Base-by-base conservation (phyloP, 371 early-diverging fungal genomes). In the Mortierella sp. region DNA sequence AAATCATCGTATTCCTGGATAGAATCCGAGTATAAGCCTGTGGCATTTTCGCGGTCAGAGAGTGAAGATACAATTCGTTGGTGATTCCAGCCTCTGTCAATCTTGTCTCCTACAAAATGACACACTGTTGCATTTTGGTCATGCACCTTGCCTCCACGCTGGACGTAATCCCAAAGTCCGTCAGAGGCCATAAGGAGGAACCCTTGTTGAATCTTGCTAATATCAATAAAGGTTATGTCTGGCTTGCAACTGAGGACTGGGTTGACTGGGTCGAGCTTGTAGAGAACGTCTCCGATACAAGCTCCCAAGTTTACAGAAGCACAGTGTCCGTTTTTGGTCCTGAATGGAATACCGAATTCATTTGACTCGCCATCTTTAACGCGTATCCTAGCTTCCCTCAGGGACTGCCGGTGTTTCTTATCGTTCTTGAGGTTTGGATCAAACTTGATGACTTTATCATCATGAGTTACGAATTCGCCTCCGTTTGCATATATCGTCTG, bases 391-490 rank as follows among this genome's bases (percentile, higher is more conserved):
- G 92, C 90, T 58, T 89, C 89, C 53, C 87, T 89, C 43, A 92
- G 72, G 3, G 91, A 87, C 9, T 86, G 66, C 40, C 90, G 87
- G 52, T 89, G 89, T 24, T 87, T 84, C 64, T 88, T 87, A 67
- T 73, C 85, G 64, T 67, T 84, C 68, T 77, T 80, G 52, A 84
- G 60, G 13, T 57, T 68, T 4, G 90, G 77, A 32, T 92, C 92
- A 24, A 92, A 87, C 58, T 86, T 86, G 67, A 90, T 92, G 6
- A 90, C 84, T 22, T 90, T 90, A 75, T 90, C 90, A 11, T 90
- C 88, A 40, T 89, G 88, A 55, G 90, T 90, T 9, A 92, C 88
- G 82, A 92, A 92, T 59, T 90, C 90, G 38, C 92, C 92, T 19
- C 92, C 92, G 62, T 90, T 92, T 36, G 88, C 89, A 48, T 89